A percentile compares a stretch with the other conserved stretches of the same genome.
phyloP scores from a whole-genome alignment of 805 yeast species.

The Cyberlindnera nakhonratchasimensis region DNA sequence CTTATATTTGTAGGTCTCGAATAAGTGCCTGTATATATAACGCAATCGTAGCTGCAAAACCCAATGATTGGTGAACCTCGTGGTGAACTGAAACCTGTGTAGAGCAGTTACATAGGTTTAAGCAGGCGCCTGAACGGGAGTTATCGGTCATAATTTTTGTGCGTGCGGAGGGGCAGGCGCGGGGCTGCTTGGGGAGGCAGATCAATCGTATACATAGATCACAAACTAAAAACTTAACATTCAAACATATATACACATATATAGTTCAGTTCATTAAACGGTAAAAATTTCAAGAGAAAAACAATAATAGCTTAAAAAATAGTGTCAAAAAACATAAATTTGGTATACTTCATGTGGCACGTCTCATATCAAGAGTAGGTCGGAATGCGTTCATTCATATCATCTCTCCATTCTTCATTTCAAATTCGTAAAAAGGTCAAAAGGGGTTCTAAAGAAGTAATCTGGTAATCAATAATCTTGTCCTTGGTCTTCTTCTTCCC shows the following conservation, averaged over 20 bases:
- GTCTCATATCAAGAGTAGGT: neutral
- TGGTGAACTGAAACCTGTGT: no score
- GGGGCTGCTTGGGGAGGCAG: neutral
- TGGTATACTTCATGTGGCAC: constrained; percentile 1
- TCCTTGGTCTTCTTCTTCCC: neutral
- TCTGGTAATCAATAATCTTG: neutral
- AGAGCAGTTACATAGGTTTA: no score
- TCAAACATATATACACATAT: no score
- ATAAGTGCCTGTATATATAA: no score
- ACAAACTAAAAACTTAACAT: neutral
- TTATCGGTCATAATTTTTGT: no score
- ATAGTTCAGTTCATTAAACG: neutral
- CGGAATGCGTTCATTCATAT: neutral
- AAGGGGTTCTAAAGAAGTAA: neutral
- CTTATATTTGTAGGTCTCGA: neutral
- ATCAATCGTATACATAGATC: neutral
- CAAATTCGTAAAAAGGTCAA: neutral
- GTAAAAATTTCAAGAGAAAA: neutral
- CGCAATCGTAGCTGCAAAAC: no score
- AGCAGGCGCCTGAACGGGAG: no score
- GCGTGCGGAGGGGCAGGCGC: no score
- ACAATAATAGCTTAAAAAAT: neutral
- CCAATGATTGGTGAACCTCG: no score
- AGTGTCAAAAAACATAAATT: neutral
- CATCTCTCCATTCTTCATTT: constrained; percentile 1